A percentile compares a stretch with the other conserved stretches of the same genome.
These are phyloP conservation scores for Camellia lanceoleosa DNA, from an alignment of 148 eudicot genomes.

Conservation along the genomic window DNA sequence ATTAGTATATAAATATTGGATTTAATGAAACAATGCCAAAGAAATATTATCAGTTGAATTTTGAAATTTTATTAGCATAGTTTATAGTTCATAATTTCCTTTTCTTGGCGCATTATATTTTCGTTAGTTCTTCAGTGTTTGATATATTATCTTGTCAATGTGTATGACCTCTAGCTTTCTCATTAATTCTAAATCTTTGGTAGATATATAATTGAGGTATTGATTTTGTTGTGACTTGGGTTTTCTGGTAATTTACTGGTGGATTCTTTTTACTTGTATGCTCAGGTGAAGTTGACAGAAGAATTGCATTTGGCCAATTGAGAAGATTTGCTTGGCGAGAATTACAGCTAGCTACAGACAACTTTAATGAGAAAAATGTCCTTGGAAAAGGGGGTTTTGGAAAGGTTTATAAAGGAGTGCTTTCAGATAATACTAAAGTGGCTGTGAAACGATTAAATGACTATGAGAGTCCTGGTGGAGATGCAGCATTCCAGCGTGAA, in stretches of 20 bases:
- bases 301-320: conserved; percentile 89
- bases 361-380: conserved; percentile 82
- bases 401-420: conserved; percentile 90
- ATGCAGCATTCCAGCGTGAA: conserved; percentile 90
- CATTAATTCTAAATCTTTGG: neutral
- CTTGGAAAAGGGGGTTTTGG: conserved; percentile 99
- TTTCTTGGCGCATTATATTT: neutral
- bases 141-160: neutral
- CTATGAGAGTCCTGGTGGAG: conserved; percentile 89
- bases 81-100: neutral
- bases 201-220: neutral
- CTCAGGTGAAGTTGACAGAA: conserved; percentile 89
- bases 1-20: neutral
- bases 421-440: conserved; percentile 73
- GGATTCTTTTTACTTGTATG: conserved; percentile 5
- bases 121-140: neutral
- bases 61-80: neutral
- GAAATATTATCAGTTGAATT: neutral
- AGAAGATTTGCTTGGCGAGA: conserved; percentile 91
- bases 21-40: neutral
- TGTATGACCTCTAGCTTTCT: neutral
- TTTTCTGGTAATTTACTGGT: neutral
- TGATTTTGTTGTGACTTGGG: neutral
- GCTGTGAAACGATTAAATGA: conserved; percentile 91
- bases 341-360: conserved; percentile 91